Percentiles rank a stretch among this genome's conserved stretches.
Conservation (phyloP, 495 filamentous ascomycete genomes). For the Xylaria nigripes region DNA sequence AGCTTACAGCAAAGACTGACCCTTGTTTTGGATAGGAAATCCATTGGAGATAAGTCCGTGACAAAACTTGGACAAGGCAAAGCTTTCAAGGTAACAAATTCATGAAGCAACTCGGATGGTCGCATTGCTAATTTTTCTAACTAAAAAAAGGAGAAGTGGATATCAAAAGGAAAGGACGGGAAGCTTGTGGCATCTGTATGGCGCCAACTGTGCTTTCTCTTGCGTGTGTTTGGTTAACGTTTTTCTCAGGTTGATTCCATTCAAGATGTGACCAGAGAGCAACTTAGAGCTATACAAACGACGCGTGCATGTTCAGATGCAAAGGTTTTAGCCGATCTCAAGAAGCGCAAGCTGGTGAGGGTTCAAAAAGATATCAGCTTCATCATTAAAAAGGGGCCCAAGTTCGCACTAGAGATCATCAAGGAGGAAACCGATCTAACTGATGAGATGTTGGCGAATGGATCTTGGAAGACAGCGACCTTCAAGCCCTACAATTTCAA, state of each 20-base stretch:
- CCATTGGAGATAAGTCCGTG: constrained; percentile 71
- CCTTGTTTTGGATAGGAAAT: constrained; percentile 31
- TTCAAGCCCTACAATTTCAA: constrained; percentile 99
- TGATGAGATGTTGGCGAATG: constrained; percentile 78
- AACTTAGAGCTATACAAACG: constrained; percentile 59
- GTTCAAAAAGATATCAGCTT: constrained; percentile 80
- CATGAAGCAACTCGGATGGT: neutral
- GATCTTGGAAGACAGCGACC: constrained; percentile 71
- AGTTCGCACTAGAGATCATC: constrained; percentile 74
- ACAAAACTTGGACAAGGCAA: constrained; percentile 90
- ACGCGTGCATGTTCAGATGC: constrained; percentile 58
- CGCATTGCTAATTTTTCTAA: neutral
- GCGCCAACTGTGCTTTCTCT: neutral
- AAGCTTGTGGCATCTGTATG: constrained; percentile 22
- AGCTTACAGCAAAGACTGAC: neutral
- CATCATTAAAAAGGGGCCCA: constrained; percentile 73
- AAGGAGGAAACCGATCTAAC: constrained; percentile 96
- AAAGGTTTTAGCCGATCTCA: constrained; percentile 69
- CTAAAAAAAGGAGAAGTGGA: constrained; percentile 65
- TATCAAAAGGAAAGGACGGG: neutral
- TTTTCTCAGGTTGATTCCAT: constrained; percentile 52
- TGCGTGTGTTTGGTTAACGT: neutral
- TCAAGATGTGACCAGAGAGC: constrained; percentile 66
- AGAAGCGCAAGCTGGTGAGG: constrained; percentile 78
- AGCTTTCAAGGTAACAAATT: constrained; percentile 60